A percentile compares a stretch with the other conserved stretches of the same genome.
phyloP scores from a whole-genome alignment of 768 basidiomycete genomes.

The Mycena vulgaris region DNA sequence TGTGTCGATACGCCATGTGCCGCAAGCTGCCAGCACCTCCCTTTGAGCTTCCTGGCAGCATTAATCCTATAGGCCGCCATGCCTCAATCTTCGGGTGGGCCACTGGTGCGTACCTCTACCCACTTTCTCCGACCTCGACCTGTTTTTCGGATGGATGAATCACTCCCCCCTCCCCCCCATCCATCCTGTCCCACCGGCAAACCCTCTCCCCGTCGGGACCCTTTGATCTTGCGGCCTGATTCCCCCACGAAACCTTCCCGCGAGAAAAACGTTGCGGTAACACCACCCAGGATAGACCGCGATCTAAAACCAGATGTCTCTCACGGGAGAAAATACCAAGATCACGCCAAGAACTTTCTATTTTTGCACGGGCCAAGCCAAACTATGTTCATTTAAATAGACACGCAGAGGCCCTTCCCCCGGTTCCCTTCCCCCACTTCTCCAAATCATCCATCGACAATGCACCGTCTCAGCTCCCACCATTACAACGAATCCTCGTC shows the following conservation, averaged over 20 bases:
- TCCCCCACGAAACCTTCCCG: no score
- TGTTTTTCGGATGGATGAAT: not conserved
- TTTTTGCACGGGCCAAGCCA: slow-evolving; percentile 7
- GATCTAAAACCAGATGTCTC: no score
- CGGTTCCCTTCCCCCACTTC: not conserved
- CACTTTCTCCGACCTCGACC: not conserved
- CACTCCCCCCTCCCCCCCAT: not conserved
- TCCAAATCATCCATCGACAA: not conserved
- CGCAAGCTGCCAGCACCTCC: no score
- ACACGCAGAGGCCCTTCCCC: not conserved
- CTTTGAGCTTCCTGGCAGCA: no score
- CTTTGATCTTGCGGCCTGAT: no score
- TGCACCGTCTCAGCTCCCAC: slow-evolving; percentile 44
- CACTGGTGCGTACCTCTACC: no score
- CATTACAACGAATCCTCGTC: slow-evolving; percentile 43
- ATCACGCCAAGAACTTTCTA: not conserved
- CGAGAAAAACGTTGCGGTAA: no score
- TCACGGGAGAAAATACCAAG: not conserved
- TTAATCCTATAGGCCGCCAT: no score
- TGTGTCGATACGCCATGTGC: not conserved
- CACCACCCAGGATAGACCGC: no score
- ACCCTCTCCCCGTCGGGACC: no score
- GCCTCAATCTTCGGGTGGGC: no score
- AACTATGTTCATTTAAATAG: not conserved
- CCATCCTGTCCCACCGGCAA: not conserved